Evolutionary conservation across 2,329 filamentous ascomycete species (phyloP).

Genomic region (Mycogone perniciosa): DNA sequence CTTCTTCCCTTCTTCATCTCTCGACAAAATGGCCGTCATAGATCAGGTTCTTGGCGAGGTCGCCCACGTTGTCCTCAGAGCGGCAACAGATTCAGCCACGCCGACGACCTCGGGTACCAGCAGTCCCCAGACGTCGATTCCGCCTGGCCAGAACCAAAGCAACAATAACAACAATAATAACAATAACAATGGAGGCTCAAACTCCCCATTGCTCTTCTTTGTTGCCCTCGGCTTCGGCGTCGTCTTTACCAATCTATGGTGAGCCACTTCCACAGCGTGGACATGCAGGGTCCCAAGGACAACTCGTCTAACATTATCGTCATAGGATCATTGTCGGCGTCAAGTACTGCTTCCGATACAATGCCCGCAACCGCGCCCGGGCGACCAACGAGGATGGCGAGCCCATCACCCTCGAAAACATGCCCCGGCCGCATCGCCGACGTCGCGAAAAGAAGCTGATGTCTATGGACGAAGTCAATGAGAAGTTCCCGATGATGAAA

Average conservation of each 20-base stretch:
- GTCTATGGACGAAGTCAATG: constrained; percentile 98
- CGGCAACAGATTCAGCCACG: constrained; percentile 17
- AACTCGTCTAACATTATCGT: neutral
- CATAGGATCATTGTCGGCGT: constrained; percentile 97
- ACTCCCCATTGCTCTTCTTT: constrained; percentile 62
- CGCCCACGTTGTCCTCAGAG: constrained; percentile 31
- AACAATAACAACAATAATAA: constrained; percentile 17
- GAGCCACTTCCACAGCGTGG: constrained; percentile 31
- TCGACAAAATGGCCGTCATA: constrained; percentile 29
- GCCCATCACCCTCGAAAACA: constrained; percentile 77
- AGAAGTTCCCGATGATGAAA: constrained; percentile 90
- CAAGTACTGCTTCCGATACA: constrained; percentile 98
- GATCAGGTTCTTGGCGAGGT: constrained; percentile 32
- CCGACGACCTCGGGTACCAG: constrained; percentile 12
- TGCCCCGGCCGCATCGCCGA: constrained; percentile 78
- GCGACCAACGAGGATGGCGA: constrained; percentile 76
- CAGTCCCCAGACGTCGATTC: constrained; percentile 13
- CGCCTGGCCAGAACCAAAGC: constrained; percentile 5
- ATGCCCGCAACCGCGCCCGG: constrained; percentile 80
- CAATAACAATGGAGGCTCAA: constrained; percentile 23
- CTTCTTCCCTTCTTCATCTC: neutral
- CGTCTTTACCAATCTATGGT: constrained; percentile 98
- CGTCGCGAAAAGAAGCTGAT: constrained; percentile 96
- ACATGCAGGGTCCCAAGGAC: neutral
- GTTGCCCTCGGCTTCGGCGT: constrained; percentile 95